Evolutionary conservation across 2,329 filamentous ascomycete species (phyloP), one percentile per base, ranked within the genome.

Genomic region (Colletotrichum eremochloae): DNA sequence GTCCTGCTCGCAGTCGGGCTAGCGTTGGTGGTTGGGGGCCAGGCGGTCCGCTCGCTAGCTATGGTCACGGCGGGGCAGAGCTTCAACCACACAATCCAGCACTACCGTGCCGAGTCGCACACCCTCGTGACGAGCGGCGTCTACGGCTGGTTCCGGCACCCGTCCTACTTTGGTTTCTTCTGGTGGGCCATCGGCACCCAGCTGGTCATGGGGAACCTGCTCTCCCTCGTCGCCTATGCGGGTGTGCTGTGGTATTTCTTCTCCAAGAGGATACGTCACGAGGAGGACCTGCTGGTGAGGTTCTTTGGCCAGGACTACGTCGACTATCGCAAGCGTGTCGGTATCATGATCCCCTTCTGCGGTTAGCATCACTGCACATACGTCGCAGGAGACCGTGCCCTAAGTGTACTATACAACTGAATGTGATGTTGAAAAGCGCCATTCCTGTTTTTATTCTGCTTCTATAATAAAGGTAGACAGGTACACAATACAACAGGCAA

Each of bases 141-240:
- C 44, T 99, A 98, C 81, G 84, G 85, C 9, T 81, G 88, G 56
- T 84, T 97, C 64, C 86, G 96, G 33, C 96, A 99, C 81, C 96
- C 96, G 15, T 93, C 93, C 71, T 99, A 99, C 83, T 98, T 98
- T 84, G 96, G 96, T 4, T 99, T 98, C 85, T 99, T 97, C 82
- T 98, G 95, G 91, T 99, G 96, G 96, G 94, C 94, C 0, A 79
- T 98, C n/a, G 96, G 96, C 6, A 97, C 95, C 15, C 96, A 99
- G 85, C 79, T 98, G 55, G 90, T 97, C 67, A 86, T 98, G 75
- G 96, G 96, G 24, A 99, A 99, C 82, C 83, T 88, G 11, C 75
- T 97, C 2, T 97, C 94, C 80, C 90, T 97, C 69, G 76, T 91
- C 8, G 93, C 83, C 2, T 98, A 97, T 84, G 83, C 89, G 0